phyloP scores from a whole-genome alignment of 1,139 yeast genomes.

The Yamadazyma songkhlaensis region DNA sequence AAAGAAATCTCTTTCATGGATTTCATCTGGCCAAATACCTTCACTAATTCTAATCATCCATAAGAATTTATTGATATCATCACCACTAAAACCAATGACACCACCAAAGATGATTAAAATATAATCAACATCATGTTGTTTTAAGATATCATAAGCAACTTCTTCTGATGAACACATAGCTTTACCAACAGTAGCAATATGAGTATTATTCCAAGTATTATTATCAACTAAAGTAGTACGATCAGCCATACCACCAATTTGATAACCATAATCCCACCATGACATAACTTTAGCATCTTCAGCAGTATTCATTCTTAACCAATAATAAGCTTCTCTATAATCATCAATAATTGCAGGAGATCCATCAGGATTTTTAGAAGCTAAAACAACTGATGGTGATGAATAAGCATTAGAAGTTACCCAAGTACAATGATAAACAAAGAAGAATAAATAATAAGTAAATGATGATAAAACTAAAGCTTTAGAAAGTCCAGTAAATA shows the following conservation, averaged over 20 bases:
- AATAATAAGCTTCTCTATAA: constrained; percentile 97
- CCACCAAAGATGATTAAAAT: constrained; percentile 95
- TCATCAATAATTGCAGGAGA: constrained; percentile 86
- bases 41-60: constrained; percentile 99
- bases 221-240: constrained; percentile 97
- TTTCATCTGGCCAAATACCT: constrained; percentile 99
- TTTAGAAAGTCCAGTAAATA: constrained; percentile 52
- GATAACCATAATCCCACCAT: constrained; percentile 99
- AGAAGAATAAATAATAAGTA: constrained; percentile 69
- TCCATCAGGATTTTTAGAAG: constrained; percentile 84
- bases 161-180: constrained; percentile 94
- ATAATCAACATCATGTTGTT: constrained; percentile 92
- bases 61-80: constrained; percentile 91
- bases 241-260: constrained; percentile 99
- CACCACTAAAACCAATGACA: constrained; percentile 89
- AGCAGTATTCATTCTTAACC: constrained; percentile 97
- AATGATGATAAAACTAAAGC: constrained; percentile 68
- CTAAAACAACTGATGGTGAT: constrained; percentile 95
- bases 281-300: constrained; percentile 96
- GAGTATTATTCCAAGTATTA: constrained; percentile 99
- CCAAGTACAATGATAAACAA: constrained; percentile 96
- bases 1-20: constrained; percentile 80
- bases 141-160: constrained; percentile 81
- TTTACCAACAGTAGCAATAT: constrained; percentile 98
- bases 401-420: constrained; percentile 95